Percentiles rank a stretch among this genome's conserved stretches.
Evolutionary conservation across 257 asterid species (phyloP).

Genomic region (Leptodermis oblonga): DNA sequence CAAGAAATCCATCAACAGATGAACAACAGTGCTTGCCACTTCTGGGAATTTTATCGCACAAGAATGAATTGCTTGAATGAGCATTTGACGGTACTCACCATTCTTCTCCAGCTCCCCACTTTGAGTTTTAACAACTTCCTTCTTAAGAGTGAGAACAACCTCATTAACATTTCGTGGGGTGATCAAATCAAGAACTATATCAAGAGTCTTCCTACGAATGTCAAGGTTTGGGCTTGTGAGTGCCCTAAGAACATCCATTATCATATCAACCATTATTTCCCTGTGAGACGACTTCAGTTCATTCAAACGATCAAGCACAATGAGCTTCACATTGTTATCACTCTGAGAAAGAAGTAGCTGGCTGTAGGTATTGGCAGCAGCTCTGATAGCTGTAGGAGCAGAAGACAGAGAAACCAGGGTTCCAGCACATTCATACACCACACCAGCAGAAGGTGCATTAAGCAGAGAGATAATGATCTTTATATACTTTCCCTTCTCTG

Average conservation of each 20-base stretch:
- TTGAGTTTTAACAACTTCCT: constrained; percentile 96
- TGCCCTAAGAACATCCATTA: constrained; percentile 93
- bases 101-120: constrained; percentile 88
- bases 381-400: constrained; percentile 89
- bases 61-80: constrained; percentile 93
- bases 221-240: constrained; percentile 87
- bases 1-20: constrained; percentile 92
- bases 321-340: constrained; percentile 85
- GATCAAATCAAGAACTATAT: constrained; percentile 85
- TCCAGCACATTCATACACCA: constrained; percentile 87
- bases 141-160: constrained; percentile 85
- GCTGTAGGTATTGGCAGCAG: constrained; percentile 90
- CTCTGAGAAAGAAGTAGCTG: constrained; percentile 94
- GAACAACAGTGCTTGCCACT: constrained; percentile 96
- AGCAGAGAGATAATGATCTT: constrained; percentile 78
- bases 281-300: constrained; percentile 77
- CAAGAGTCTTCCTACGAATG: constrained; percentile 84
- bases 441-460: constrained; percentile 86
- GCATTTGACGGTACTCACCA: constrained; percentile 92
- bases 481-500: constrained; percentile 84
- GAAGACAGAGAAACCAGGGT: constrained; percentile 91
- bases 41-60: constrained; percentile 96
- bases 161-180: constrained; percentile 82
- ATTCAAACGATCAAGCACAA: constrained; percentile 76
- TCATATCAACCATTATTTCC: constrained; percentile 82